Evolutionary conservation across 257 asterid genomes (phyloP), one percentile per base, ranked within the genome.

Genomic region (Thymus mandschuricus): DNA sequence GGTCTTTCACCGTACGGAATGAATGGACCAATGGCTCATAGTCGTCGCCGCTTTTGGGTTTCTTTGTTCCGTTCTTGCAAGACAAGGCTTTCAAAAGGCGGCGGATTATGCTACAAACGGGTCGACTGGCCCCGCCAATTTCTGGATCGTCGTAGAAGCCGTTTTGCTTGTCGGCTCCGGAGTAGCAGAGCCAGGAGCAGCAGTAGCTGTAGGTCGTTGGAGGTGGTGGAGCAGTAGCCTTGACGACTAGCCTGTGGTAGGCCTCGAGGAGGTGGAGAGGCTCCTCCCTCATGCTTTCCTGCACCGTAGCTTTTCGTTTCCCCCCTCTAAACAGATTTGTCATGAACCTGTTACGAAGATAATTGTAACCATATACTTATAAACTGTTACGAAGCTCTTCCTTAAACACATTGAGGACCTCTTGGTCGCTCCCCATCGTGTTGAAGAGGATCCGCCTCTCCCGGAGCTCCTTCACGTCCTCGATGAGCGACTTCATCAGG

Each of bases 401-500:
- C 21, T 21, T 21, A 21, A 21, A 21, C 21, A 49, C 43, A 4
- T 59, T 33, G 34, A 72, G 51, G 2, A 79, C 76, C 8, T 79
- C 66, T 50, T 81, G 80, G 56, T 84, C 83, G 31, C 76, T 70
- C 1, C 80, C 75, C 1, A 84, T 70, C 15, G 8, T 44, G 60
- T 76, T 71, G 48, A 51, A 28, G 27, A 81, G n/a, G 1, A 84
- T 77, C 15, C 41, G 48, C 49, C 56, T 33, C 34, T 76, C 77
- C 27, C 84, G 56, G 49, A 79, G 50, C 56, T 84, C 86, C 34
- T 68, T 76, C 28, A 74, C 86, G 28, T 81, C 88, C 10, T 57
- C 60, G 0, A 84, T 48, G 2, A 73, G 66, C 27, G 84, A 78
- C 65, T 78, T 81, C 75, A 84, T 78, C 67, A 84, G 49, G 44